Evolutionary conservation across 805 yeast species (phyloP), one percentile per base, ranked within the genome.

Genomic region (Millerozyma acaciae): DNA sequence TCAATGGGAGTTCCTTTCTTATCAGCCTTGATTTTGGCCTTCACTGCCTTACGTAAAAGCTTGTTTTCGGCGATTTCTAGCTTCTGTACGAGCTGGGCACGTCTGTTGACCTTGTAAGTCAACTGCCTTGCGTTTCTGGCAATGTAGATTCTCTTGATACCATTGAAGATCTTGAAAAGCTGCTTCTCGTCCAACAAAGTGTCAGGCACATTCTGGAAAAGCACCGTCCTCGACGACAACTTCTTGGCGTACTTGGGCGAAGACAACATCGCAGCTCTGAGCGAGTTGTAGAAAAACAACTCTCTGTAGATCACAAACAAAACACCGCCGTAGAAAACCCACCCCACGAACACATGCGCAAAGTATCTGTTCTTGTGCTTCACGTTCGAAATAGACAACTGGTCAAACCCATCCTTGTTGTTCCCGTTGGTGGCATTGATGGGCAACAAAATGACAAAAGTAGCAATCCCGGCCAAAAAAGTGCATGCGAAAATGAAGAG

Each of bases 131-230:
- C 66, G 55, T 77, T 78, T 53, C 95, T 74, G 18, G 89, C 78
- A 28, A 88, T 79, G 78, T 88, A 85, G 30, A 90, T 82, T 40
- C 77, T 68, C 50, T 76, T 82, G 25, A 87, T 95, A 42, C 95
- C 96, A 27, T 77, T 80, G 50, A 87, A 89, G 37, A 89, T 54
- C 51, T 80, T 80, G 47, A 74, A 67, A 39, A 90, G 76, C 47
- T 84, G 87, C 35, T 71, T 67, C 51, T 83, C 94, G 52, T 78
- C 78, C 37, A 86, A 64, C 48, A 76, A 76, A 37, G 79, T 74
- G 37, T 80, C 76, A 8, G 97, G 93, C 5, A 88, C 90, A 6
- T 84, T 75, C 60, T 84, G 95, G 57, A 89, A 78, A 32, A 90
- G 67, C 2, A 90, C 86, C 2, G 90, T 83, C 55, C 95, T 77